These are phyloP conservation scores for Cordyceps fumosorosea DNA, from an alignment of 2,329 filamentous ascomycete species.

Conservation along the genomic window DNA sequence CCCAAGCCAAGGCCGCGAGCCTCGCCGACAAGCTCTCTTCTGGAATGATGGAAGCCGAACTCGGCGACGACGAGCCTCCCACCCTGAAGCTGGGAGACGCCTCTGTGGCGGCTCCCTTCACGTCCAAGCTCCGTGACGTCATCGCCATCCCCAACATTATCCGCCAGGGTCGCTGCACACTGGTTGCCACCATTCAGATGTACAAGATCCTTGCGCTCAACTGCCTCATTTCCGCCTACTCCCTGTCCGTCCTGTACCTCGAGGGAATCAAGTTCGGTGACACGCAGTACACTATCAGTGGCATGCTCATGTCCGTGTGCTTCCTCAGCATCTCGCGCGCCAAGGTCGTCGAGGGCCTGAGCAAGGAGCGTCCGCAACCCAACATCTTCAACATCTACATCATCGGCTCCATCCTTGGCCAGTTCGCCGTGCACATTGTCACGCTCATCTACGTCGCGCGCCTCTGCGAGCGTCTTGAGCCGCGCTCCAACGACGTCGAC, in stretches of 20 bases:
- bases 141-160: constrained; percentile 98
- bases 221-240: constrained; percentile 97
- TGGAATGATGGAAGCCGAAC: constrained; percentile 82
- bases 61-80: constrained; percentile 85
- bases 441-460: constrained; percentile 92
- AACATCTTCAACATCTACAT: constrained; percentile 99
- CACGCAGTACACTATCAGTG: constrained; percentile 95
- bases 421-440: constrained; percentile 91
- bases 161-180: constrained; percentile 91
- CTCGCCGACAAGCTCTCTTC: constrained; percentile 82
- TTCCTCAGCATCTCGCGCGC: constrained; percentile 98
- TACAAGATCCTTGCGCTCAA: constrained; percentile 99
- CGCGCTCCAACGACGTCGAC: constrained; percentile 62
- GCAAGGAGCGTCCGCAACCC: constrained; percentile 93
- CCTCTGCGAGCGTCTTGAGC: constrained; percentile 78
- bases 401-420: constrained; percentile 92
- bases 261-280: constrained; percentile 99
- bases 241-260: constrained; percentile 88
- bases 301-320: constrained; percentile 99
- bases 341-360: constrained; percentile 88
- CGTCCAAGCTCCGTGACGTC: constrained; percentile 94
- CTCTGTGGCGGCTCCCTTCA: constrained; percentile 94
- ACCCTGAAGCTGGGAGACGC: constrained; percentile 96
- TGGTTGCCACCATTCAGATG: constrained; percentile 99
- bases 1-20: constrained; percentile 63